Evolutionary conservation across 2,329 filamentous ascomycete species (phyloP).

Genomic region (Fusarium pininemorale): DNA sequence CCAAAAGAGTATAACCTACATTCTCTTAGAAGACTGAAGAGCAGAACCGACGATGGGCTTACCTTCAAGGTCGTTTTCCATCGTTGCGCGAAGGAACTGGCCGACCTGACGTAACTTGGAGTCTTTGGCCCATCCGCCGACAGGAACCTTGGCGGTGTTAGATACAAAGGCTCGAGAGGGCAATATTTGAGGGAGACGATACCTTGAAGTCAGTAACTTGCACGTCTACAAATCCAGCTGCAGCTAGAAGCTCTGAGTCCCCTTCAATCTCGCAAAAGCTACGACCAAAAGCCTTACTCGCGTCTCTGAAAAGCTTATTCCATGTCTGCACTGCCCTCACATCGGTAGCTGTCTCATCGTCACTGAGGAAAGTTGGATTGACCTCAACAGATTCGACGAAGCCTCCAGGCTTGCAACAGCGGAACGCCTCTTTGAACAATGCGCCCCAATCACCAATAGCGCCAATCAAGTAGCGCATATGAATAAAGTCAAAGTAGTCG

Average conservation of each 20-base stretch:
- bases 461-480: background rate
- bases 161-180: background rate
- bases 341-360: background rate
- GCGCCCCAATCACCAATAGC: background rate
- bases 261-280: background rate
- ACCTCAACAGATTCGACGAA: background rate
- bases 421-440: background rate
- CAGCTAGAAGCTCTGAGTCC: background rate
- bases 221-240: constrained; percentile 7
- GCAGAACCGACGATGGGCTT: background rate
- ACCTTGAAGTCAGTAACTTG: constrained; percentile 1
- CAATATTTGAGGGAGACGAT: background rate
- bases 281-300: background rate
- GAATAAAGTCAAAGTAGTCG: background rate
- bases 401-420: background rate
- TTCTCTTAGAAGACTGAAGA: no score
- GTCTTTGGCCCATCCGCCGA: constrained; percentile 13
- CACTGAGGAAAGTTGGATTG: background rate
- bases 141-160: background rate
- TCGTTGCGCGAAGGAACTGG: constrained; percentile 3
- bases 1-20: background rate
- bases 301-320: background rate
- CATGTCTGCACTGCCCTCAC: background rate
- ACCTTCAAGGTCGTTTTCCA: constrained; percentile 24
- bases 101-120: constrained; percentile 2